A percentile compares a stretch with the other conserved stretches of the same genome.
Conservation (phyloP, 1,284 basidiomycete genomes). For the Dichomitus squalens region DNA sequence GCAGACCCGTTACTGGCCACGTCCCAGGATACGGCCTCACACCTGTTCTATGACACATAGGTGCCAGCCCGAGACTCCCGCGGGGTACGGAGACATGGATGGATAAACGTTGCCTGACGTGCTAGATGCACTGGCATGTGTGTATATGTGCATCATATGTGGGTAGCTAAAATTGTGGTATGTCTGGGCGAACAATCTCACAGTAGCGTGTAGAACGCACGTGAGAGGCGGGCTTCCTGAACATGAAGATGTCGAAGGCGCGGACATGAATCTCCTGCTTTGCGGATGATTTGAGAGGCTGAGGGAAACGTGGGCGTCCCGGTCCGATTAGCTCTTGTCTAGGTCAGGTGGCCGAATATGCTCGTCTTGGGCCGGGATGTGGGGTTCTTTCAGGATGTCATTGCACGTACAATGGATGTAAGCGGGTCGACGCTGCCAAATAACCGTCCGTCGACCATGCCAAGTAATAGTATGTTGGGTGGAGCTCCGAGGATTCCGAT, state of each 20-base stretch:
- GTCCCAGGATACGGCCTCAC: neutral
- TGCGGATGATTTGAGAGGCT: neutral
- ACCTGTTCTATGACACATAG: neutral
- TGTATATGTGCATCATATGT: neutral
- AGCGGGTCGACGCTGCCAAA: neutral
- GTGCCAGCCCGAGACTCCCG: conserved; percentile 4
- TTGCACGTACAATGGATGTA: neutral
- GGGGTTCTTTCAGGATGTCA: neutral
- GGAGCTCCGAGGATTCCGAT: neutral
- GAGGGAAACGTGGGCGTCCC: neutral
- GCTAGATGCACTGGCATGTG: neutral
- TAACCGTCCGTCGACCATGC: neutral
- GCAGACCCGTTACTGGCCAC: neutral
- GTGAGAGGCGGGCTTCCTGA: neutral
- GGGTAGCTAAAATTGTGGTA: neutral
- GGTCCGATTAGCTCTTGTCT: conserved; percentile 1
- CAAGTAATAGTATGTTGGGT: neutral
- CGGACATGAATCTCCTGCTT: conserved; percentile 1
- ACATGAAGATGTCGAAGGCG: neutral
- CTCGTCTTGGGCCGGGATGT: too few species aligned
- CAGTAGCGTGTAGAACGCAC: conserved; percentile 1
- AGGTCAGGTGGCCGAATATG: neutral
- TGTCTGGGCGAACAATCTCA: neutral
- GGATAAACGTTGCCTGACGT: neutral
- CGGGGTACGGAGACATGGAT: neutral